Evolutionary conservation across 176 grass and related monocot genomes (phyloP).

Genomic region (Tuctoria greenei): DNA sequence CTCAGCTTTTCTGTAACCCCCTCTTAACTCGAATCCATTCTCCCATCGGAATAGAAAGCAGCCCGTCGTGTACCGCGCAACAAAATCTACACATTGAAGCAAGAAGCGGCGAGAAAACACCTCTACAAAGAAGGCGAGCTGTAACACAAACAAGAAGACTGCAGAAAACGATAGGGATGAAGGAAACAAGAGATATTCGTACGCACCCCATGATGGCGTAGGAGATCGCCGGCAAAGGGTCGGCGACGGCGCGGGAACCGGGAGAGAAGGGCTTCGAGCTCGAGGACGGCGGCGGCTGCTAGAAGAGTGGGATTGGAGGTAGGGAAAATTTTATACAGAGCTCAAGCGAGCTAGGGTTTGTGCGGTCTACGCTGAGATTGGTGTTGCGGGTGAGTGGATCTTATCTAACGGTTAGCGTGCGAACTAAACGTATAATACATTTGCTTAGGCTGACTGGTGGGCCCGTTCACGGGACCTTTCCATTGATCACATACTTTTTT

Average conservation of each 20-base stretch:
- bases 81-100: background rate
- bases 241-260: background rate
- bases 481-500: too few relatives aligned
- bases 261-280: background rate
- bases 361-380: background rate
- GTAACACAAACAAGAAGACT: background rate
- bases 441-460: background rate
- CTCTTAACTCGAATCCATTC: background rate
- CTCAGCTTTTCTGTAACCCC: background rate
- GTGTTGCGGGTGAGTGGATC: background rate
- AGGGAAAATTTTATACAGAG: background rate
- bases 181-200: background rate
- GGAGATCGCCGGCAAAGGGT: background rate
- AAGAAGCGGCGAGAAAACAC: background rate
- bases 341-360: constrained; percentile 29
- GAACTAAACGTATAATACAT: background rate
- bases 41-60: background rate
- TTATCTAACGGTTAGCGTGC: background rate
- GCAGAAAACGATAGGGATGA: background rate
- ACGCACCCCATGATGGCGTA: constrained; percentile 46
- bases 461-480: background rate
- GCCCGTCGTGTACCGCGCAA: background rate
- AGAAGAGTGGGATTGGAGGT: background rate
- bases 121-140: background rate
- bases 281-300: constrained; percentile 16